Evolutionary conservation across 2,329 filamentous ascomycete genomes (phyloP).

Genomic region (Alternaria sp.): DNA sequence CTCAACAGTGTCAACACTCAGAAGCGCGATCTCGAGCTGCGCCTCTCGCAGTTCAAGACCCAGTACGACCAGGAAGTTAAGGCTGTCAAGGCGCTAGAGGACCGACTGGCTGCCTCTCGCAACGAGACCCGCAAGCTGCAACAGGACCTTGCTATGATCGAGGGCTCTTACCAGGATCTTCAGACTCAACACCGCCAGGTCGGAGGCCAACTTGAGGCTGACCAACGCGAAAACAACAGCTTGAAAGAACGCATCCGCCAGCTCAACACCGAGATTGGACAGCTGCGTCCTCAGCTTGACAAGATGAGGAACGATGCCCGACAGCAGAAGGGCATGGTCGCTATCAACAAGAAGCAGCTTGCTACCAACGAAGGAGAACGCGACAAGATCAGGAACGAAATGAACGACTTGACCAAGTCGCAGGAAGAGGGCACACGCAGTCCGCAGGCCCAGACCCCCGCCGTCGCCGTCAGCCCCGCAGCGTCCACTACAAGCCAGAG

Average conservation of each 20-base stretch:
- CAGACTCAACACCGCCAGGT: conserved; percentile 82
- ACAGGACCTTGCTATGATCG: conserved; percentile 81
- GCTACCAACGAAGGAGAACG: conserved; percentile 86
- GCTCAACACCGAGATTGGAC: conserved; percentile 80
- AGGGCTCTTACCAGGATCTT: conserved; percentile 80
- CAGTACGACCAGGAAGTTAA: conserved; percentile 95
- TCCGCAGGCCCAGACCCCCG: conserved; percentile 46
- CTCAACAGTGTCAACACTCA: conserved; percentile 81
- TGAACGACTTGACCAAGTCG: conserved; percentile 69
- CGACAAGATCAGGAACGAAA: conserved; percentile 84
- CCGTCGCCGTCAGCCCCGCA: conserved; percentile 71
- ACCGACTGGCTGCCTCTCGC: conserved; percentile 76
- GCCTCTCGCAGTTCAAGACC: conserved; percentile 81
- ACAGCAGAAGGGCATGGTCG: conserved; percentile 93
- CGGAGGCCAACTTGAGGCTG: conserved; percentile 74
- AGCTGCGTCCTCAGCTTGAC: conserved; percentile 88
- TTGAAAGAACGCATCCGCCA: conserved; percentile 87
- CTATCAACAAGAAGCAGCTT: conserved; percentile 98
- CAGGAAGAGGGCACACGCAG: conserved; percentile 59
- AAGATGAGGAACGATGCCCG: conserved; percentile 90
- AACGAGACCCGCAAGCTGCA: conserved; percentile 85
- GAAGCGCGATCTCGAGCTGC: conserved; percentile 90
- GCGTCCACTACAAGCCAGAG: conserved; percentile 67
- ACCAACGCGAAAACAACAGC: conserved; percentile 84
- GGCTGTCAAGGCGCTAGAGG: conserved; percentile 82